Base-by-base conservation (phyloP, 345 rosid genomes). In the Brassica rapa region DNA sequence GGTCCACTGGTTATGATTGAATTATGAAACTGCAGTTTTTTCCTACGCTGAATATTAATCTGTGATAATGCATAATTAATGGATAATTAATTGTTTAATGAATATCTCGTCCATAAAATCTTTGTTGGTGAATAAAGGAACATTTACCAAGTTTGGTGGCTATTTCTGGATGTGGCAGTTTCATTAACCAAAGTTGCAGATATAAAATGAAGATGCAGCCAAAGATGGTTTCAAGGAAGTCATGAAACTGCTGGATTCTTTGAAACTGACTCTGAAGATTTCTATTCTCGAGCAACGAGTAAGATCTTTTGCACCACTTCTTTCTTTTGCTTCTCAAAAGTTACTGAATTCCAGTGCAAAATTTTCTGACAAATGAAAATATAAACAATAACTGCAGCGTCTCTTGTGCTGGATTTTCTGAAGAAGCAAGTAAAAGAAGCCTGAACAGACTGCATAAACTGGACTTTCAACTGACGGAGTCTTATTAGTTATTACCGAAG, bases 151-250 rank as follows among this genome's bases (percentile, higher is more conserved):
- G 60, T 15, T 35, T 12, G 21, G 21, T 19, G 21, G 21, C 21
- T 19, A 19, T 19, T 78, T 68, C 80, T 90, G 62, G 97, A 92
- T 82, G 86, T 91, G 65, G 96, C 93, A 21, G 87, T 89, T 68
- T 95, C 98, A 64, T 91, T 93, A 12, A 93, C 97, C 72, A 95
- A 95, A 84, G 96, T 95, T 72, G 98, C 98, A 0, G 99, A 93
- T 19, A 19, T 19, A 19, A 19, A 84, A 88, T 14, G 90, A 88
- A 82, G 86, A 81, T 81, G 82, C 81, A 75, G 98, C 98, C 6
- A 66, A 57, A 66, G 83, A 84, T 59, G 90, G 93, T 76, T 93
- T 95, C 81, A 80, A 80, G 63, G 99, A 95, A 87, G 98, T 94
- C 78, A 87, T 91, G 73, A 80, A 84, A 64, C 78, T 91, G 78